A percentile compares a stretch with the other conserved stretches of the same genome.
Evolutionary conservation across 441 rosid genomes (phyloP).

Genomic region (Sinapis alba): DNA sequence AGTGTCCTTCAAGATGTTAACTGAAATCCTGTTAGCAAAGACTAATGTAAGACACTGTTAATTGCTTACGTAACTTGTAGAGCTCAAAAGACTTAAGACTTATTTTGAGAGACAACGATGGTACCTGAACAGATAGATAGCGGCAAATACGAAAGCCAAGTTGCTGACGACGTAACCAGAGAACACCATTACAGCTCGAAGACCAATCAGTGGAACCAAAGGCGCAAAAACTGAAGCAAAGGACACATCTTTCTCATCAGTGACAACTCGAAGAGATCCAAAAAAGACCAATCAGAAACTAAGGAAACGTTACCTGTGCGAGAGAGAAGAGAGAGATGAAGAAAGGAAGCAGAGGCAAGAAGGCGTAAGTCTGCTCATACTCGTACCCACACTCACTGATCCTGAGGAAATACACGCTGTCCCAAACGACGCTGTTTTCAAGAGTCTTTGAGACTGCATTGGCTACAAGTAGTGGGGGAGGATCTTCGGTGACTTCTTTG

Average conservation of each 20-base stretch:
- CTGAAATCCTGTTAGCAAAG: constrained; percentile 66
- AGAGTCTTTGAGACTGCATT: constrained; percentile 48
- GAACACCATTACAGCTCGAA: constrained; percentile 72
- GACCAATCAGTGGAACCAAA: constrained; percentile 65
- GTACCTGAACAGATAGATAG: constrained; percentile 75
- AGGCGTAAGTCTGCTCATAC: constrained; percentile 91
- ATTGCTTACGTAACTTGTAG: background rate
- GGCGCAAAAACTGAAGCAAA: constrained; percentile 73
- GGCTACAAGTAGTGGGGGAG: constrained; percentile 34
- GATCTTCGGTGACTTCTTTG: constrained; percentile 21
- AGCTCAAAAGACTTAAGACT: background rate
- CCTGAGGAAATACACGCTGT: constrained; percentile 75
- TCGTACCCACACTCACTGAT: constrained; percentile 90
- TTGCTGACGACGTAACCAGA: constrained; percentile 74
- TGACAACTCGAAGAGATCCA: background rate
- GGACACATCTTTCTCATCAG: background rate
- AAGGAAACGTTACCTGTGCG: constrained; percentile 54
- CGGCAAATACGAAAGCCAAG: constrained; percentile 71
- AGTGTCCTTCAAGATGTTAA: constrained; percentile 66
- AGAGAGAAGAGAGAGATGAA: constrained; percentile 52
- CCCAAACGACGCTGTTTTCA: constrained; percentile 81
- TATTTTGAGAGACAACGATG: background rate
- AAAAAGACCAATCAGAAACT: background rate
- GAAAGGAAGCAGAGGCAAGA: constrained; percentile 80
- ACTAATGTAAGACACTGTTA: constrained; percentile 30